Percentiles rank a stretch among this genome's conserved stretches.
These are phyloP conservation scores for Marasmius sp. DNA, from an alignment of 1,284 basidiomycete species.

Conservation along the genomic window DNA sequence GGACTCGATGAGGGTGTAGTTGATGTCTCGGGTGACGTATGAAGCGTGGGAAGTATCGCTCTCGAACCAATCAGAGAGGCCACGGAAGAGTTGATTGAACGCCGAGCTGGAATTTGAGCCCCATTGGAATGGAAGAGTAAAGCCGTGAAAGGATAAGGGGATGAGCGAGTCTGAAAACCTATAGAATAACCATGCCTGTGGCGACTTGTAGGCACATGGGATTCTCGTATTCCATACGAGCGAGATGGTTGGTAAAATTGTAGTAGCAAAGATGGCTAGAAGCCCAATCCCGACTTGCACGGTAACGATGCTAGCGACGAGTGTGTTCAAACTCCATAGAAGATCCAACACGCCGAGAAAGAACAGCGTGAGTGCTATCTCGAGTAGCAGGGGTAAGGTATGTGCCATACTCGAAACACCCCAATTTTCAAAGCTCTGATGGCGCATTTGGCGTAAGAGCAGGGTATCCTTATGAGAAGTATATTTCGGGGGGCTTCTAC, in stretches of 20 bases:
- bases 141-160: neutral
- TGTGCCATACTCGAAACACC: neutral
- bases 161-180: neutral
- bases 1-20: neutral
- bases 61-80: neutral
- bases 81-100: neutral
- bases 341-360: neutral
- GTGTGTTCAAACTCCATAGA: neutral
- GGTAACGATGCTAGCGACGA: neutral
- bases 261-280: neutral
- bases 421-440: neutral
- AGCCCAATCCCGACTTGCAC: neutral
- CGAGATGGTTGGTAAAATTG: neutral
- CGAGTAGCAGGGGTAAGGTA: neutral
- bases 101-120: neutral
- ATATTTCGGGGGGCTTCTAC: neutral
- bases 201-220: conserved; percentile 1
- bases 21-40: neutral
- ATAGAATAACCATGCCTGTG: conserved; percentile 1
- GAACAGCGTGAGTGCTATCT: neutral
- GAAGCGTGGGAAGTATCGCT: neutral
- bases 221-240: neutral
- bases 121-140: neutral
- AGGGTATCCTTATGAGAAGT: neutral
- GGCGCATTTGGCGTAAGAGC: neutral